Evolutionary conservation across 2,329 filamentous ascomycete genomes (phyloP).

Genomic region (Teratosphaeria destructans): DNA sequence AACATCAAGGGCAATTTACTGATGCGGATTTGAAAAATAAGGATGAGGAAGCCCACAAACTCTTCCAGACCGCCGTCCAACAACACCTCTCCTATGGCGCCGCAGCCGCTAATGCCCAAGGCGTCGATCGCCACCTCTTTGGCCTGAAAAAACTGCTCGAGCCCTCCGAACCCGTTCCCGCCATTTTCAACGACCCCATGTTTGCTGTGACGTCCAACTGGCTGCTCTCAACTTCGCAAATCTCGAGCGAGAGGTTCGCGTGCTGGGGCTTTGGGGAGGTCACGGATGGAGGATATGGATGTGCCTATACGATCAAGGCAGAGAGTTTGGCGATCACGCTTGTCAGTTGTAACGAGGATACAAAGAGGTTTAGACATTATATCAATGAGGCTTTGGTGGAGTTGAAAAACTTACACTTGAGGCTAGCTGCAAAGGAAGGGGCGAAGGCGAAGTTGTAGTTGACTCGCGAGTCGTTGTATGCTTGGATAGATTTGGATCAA

Average conservation of each 20-base stretch:
- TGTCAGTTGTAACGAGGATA: not conserved
- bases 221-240: not conserved
- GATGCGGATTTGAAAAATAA: not conserved
- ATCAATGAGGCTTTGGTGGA: not conserved
- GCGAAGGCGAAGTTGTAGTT: not conserved
- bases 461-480: not conserved
- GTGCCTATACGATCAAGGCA: not conserved
- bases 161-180: not conserved
- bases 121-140: not conserved
- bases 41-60: not conserved
- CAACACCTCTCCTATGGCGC: not conserved
- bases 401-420: not conserved
- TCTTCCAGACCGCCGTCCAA: not conserved
- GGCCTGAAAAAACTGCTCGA: not conserved
- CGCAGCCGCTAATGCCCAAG: not conserved
- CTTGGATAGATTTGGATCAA: not conserved
- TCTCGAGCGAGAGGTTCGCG: not conserved
- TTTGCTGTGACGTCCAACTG: not conserved
- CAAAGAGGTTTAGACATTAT: not conserved
- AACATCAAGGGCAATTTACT: not conserved
- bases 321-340: not conserved
- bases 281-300: not conserved
- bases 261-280: not conserved
- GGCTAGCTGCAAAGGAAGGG: not conserved
- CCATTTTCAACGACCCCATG: not conserved